Percentiles rank a stretch among this genome's conserved stretches.
Evolutionary conservation across 2,329 filamentous ascomycete species (phyloP).

Genomic region (Alternaria arborescens): DNA sequence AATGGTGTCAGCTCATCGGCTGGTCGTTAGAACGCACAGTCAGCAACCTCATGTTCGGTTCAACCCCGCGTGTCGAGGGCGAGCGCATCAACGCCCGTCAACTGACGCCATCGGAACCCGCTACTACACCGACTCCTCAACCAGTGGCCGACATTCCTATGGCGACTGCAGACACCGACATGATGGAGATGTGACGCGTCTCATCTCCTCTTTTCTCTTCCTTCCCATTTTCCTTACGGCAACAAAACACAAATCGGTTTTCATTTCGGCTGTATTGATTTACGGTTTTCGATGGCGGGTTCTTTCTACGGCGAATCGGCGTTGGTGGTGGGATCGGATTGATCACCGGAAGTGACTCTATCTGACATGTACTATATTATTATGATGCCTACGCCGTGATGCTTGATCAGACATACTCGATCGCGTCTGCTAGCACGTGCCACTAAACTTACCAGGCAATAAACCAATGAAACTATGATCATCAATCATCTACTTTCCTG

Average conservation of each 20-base stretch:
- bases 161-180: slow-evolving; percentile 37
- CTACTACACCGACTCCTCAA: slow-evolving; percentile 32
- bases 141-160: slow-evolving; percentile 27
- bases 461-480: slow-evolving; percentile 34
- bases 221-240: slow-evolving; percentile 29
- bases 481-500: not conserved
- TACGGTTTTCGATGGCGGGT: slow-evolving; percentile 36
- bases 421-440: slow-evolving; percentile 41
- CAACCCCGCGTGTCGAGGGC: slow-evolving; percentile 48
- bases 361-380: slow-evolving; percentile 43
- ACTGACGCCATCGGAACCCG: slow-evolving; percentile 44
- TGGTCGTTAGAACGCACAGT: slow-evolving; percentile 50
- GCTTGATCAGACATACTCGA: slow-evolving; percentile 46
- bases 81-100: slow-evolving; percentile 50
- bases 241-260: slow-evolving; percentile 33
- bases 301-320: slow-evolving; percentile 42
- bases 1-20: slow-evolving; percentile 57
- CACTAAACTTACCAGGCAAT: slow-evolving; percentile 36
- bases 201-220: slow-evolving; percentile 17
- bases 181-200: slow-evolving; percentile 47
- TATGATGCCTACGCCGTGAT: slow-evolving; percentile 43
- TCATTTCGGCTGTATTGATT: slow-evolving; percentile 31
- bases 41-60: slow-evolving; percentile 48
- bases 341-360: slow-evolving; percentile 37
- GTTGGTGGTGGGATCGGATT: slow-evolving; percentile 43